phyloP scores from a whole-genome alignment of 1,284 basidiomycete species.

The Mixia osmundae region DNA sequence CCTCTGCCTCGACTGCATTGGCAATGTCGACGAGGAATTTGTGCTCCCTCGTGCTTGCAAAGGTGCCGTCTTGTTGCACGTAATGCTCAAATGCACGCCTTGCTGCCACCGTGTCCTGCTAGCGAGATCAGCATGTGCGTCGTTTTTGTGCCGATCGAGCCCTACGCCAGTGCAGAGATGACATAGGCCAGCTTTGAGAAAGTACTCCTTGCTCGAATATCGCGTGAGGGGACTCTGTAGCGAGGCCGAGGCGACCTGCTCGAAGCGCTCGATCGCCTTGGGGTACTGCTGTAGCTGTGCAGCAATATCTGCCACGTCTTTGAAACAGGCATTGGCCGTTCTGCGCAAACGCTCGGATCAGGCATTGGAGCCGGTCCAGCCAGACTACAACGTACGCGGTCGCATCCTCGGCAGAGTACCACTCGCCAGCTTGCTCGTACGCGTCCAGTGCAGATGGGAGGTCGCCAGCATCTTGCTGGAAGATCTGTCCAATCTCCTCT shows the following conservation, averaged over 20 bases:
- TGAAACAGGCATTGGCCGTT: constrained; percentile 84
- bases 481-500: constrained; percentile 55
- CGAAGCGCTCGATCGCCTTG: constrained; percentile 43
- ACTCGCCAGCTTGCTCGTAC: constrained; percentile 79
- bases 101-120: constrained; percentile 61
- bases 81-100: constrained; percentile 54
- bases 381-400: constrained; percentile 43
- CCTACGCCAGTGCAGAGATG: constrained; percentile 67
- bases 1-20: constrained; percentile 54
- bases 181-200: constrained; percentile 68
- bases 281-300: constrained; percentile 69
- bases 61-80: constrained; percentile 49
- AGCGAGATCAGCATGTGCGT: neutral
- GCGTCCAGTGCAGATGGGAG: constrained; percentile 64
- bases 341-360: constrained; percentile 25
- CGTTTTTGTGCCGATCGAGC: constrained; percentile 5
- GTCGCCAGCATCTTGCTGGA: constrained; percentile 48
- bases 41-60: constrained; percentile 62
- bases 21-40: constrained; percentile 58
- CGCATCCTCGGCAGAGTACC: constrained; percentile 93
- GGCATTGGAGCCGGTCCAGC: neutral
- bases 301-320: constrained; percentile 85
- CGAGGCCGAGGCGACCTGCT: constrained; percentile 63
- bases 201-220: constrained; percentile 97
- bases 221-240: constrained; percentile 70